Base-by-base conservation (phyloP, 345 rosid genomes). In the Microcos paniculata region DNA sequence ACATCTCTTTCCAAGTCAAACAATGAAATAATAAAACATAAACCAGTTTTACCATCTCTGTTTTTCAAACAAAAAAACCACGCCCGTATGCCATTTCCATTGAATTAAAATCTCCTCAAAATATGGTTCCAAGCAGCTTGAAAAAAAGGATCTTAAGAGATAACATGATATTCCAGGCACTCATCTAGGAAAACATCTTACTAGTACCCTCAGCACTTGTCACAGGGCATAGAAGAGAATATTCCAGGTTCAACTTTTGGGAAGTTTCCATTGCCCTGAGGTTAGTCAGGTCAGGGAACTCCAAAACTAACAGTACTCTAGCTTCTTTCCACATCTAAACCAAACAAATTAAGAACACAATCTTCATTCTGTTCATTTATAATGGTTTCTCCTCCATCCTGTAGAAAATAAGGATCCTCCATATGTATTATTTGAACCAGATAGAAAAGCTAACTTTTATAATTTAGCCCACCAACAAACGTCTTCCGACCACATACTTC, bases 191-290 rank as follows among this genome's bases (percentile, higher is more conserved):
- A 14, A 66, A 66, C 43, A 43, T 66, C 14, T 66, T 43, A 45
- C 52, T 42, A 66, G 48, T 28, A 63, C 28, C 70, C 6, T 38
- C 69, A 43, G 28, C 46, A 35, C 19, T 21, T 65, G 31, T 42
- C n/a, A 12, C 28, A 19, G 31, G 18, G 33, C 71, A 3, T 43
- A 46, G 26, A 38, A 48, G 14, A 5, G 24, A 46, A 68, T 46
- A 13, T 68, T 68, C 56, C 24, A 18, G 51, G 51, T 43, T 40
- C 70, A n/a, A 63, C 68, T 63, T 38, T 19, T 63, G 69, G 68
- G 48, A 43, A 63, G 14, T 66, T 66, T 66, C 33, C 71, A 43
- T 14, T 4, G 24, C 7, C 18, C 69, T n/a, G 28, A 63, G 48
- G 48, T 63, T 63, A 38, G 48, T n/a, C 8, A 40, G 28, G 62